Evolutionary conservation across 2,329 filamentous ascomycete genomes (phyloP).

Genomic region (Emmonsia crescens): DNA sequence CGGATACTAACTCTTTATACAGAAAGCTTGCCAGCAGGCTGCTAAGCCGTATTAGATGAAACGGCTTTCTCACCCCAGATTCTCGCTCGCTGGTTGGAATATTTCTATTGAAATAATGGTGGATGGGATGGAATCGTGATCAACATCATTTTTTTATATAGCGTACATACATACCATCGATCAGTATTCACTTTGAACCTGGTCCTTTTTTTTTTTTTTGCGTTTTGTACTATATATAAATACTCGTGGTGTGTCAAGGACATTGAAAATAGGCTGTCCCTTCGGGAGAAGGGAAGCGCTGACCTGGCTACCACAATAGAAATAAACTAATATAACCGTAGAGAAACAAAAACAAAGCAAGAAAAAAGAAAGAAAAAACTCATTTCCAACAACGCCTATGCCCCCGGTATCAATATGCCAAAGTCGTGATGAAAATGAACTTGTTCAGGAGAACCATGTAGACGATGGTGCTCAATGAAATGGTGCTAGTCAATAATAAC

Average conservation of each 20-base stretch:
- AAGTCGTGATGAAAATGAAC: neutral
- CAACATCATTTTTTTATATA: neutral
- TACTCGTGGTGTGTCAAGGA: neutral
- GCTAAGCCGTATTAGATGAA: conserved; percentile 55
- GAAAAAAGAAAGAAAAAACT: neutral
- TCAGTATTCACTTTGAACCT: neutral
- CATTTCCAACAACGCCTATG: neutral
- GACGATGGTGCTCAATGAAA: neutral
- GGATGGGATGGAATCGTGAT: neutral
- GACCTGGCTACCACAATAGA: neutral
- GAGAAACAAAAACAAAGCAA: neutral
- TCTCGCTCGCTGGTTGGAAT: neutral
- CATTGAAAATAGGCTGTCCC: neutral
- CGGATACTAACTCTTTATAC: conserved; percentile 8
- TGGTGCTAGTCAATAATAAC: neutral
- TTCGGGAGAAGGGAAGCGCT: neutral
- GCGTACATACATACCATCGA: conserved; percentile 2
- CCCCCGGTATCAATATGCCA: neutral
- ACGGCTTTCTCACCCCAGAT: neutral
- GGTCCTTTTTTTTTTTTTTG: neutral
- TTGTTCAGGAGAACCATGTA: neutral
- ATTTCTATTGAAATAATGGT: neutral
- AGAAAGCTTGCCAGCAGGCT: conserved; percentile 74
- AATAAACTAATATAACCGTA: neutral
- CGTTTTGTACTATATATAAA: neutral